Percentiles rank a stretch among this genome's conserved stretches.
phyloP scores from a whole-genome alignment of 345 rosid genomes.

The Eucalyptus tenuipes region DNA sequence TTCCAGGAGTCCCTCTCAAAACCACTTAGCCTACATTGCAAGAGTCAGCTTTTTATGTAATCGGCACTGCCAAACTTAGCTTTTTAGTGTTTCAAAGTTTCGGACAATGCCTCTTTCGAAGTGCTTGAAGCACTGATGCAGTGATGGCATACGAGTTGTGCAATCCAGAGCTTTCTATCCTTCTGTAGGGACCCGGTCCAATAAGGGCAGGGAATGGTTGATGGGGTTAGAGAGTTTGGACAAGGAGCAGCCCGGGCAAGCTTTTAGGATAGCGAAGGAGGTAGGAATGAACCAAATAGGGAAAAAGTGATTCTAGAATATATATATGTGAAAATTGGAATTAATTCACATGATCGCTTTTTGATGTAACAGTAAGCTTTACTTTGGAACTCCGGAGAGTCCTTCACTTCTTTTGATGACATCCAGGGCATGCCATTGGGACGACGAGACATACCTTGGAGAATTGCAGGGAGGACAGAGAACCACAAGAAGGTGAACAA shows the following conservation, averaged over 20 bases:
- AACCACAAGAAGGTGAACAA: not conserved
- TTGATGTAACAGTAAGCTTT: no score
- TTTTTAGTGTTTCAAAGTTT: not conserved
- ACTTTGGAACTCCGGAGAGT: not conserved
- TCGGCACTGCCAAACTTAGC: not conserved
- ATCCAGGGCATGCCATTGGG: slow-evolving; percentile 42
- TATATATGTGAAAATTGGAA: no score
- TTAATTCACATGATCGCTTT: no score
- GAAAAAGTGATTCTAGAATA: fast-evolving
- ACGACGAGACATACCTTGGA: slow-evolving; percentile 54
- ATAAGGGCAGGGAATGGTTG: no score
- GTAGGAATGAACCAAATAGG: no score
- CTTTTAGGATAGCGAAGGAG: no score
- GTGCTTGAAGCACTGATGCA: not conserved
- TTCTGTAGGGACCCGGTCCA: no score
- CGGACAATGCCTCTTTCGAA: not conserved
- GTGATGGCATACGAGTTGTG: not conserved
- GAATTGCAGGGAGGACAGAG: not conserved
- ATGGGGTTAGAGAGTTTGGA: no score
- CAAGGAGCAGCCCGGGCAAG: no score
- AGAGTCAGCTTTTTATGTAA: not conserved
- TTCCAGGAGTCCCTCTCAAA: not conserved
- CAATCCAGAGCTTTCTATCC: not conserved
- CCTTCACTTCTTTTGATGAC: slow-evolving; percentile 45
- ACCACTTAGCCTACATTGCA: not conserved